Percentiles rank a stretch among this genome's conserved stretches.
phyloP scores from a whole-genome alignment of 208 protist species.

The Trypanosoma boissoni region DNA sequence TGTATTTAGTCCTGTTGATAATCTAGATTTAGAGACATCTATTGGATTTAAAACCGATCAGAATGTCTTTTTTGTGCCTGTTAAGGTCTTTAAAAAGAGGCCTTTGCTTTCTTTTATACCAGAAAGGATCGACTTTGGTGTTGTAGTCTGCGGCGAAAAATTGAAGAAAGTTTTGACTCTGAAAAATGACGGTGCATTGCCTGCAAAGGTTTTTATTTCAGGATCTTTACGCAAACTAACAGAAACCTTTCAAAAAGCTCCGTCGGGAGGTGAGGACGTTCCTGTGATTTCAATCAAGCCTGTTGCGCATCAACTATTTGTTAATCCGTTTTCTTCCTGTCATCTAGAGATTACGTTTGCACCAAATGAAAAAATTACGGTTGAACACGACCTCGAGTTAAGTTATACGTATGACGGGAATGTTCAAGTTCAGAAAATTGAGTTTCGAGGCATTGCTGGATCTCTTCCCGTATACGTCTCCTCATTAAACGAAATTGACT shows the following conservation, averaged over 20 bases:
- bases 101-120: constrained; percentile 39
- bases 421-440: constrained; percentile 22
- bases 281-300: constrained; percentile 53
- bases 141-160: constrained; percentile 68
- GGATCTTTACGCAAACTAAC: constrained; percentile 60
- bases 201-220: constrained; percentile 47
- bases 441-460: constrained; percentile 41
- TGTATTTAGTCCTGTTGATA: constrained; percentile 55
- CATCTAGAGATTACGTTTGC: constrained; percentile 48
- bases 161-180: constrained; percentile 46
- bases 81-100: constrained; percentile 50
- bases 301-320: constrained; percentile 41
- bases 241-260: constrained; percentile 48
- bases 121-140: constrained; percentile 65
- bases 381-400: constrained; percentile 49
- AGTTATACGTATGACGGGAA: constrained; percentile 36
- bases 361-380: constrained; percentile 30
- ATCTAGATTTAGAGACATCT: constrained; percentile 60
- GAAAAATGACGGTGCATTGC: constrained; percentile 64
- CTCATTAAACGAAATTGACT: constrained; percentile 43
- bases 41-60: constrained; percentile 60
- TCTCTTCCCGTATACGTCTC: constrained; percentile 74
- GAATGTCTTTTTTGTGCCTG: constrained; percentile 60
- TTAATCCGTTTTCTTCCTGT: constrained; percentile 43
- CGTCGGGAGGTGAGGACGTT: constrained; percentile 21